These are phyloP conservation scores for Withania somnifera DNA, from an alignment of 305 asterid species.

Conservation along the genomic window DNA sequence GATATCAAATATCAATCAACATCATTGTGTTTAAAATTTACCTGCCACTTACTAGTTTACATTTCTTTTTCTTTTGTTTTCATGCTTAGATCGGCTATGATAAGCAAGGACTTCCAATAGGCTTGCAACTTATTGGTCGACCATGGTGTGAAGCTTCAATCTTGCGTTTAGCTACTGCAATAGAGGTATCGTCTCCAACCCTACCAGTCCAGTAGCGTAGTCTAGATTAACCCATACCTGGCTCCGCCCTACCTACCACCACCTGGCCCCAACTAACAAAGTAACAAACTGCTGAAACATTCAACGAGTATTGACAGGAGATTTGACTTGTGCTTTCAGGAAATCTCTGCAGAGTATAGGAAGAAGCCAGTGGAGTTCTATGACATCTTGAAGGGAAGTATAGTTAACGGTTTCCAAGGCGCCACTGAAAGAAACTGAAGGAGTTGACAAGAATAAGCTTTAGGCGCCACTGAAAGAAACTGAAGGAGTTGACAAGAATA, in stretches of 20 bases:
- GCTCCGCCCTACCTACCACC: neutral
- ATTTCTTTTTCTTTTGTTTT: neutral
- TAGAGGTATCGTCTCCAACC: constrained; percentile 48
- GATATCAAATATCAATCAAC: neutral
- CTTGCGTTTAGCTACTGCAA: constrained; percentile 72
- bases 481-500: neutral
- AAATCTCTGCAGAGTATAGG: constrained; percentile 41
- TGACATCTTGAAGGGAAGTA: constrained; percentile 51
- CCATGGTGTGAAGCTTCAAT: constrained; percentile 97
- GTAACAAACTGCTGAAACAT: neutral
- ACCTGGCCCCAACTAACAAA: neutral
- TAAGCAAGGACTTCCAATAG: constrained; percentile 92
- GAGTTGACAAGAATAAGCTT: neutral
- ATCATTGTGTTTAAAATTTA: neutral
- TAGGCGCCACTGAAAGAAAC: neutral
- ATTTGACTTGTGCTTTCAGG: constrained; percentile 31
- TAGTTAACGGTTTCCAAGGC: neutral
- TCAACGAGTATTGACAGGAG: neutral
- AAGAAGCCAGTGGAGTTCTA: constrained; percentile 69
- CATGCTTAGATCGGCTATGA: constrained; percentile 74
- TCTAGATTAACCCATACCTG: too few species aligned
- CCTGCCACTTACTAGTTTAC: neutral
- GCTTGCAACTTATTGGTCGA: constrained; percentile 86
- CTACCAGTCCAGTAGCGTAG: too few species aligned
- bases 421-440: neutral